Base-by-base conservation (phyloP, 176 grass and related monocot genomes). In the Leersia perrieri region DNA sequence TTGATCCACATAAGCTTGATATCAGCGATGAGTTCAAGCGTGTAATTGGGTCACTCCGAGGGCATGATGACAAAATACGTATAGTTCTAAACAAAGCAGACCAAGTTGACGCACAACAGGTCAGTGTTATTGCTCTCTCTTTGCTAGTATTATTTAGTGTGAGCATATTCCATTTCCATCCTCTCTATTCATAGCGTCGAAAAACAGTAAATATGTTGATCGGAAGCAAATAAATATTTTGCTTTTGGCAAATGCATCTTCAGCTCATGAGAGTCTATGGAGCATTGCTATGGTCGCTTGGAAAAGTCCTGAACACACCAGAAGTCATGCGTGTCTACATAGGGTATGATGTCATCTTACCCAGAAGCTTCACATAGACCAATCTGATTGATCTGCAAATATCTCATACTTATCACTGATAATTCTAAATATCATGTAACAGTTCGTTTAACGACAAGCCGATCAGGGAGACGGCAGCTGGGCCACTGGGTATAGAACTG, bases 241-340 rank as follows among this genome's bases (percentile, higher is more conserved):
- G 25, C 34, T 77, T 53, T 18, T 28, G 36, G 0, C 35, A 70
- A 62, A 31, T 82, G 70, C 25, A 60, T 25, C 30, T 83, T 80
- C 88, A 98, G 95, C 90, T 98, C 22, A 98, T 98, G 92, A 84
- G 90, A 77, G 90, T 98, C 33, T 95, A 95, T 35, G 95, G 95
- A 74, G 92, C 92, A 42, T 73, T 98, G 3, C 80, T 95, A 32
- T 95, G 95, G 95, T 98, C 92, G 20, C 95, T 95, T 2, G 95
- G 95, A 26, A 98, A 98, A 41, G 90, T 95, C 36, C 72, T 98
- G 70, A 91, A 95, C 68, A 98, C 95, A 60, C 95, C 95, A 49
- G 95, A 98, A 85, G 92, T 98, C 10, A 90, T 88, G 84, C 92
- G 92, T 57, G 90, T 98, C 40, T 98, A 95, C 78, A 93, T 98